A percentile compares a stretch with the other conserved stretches of the same genome.
phyloP scores from a whole-genome alignment of 139 green algal species.

The Coccomyxa sp. region DNA sequence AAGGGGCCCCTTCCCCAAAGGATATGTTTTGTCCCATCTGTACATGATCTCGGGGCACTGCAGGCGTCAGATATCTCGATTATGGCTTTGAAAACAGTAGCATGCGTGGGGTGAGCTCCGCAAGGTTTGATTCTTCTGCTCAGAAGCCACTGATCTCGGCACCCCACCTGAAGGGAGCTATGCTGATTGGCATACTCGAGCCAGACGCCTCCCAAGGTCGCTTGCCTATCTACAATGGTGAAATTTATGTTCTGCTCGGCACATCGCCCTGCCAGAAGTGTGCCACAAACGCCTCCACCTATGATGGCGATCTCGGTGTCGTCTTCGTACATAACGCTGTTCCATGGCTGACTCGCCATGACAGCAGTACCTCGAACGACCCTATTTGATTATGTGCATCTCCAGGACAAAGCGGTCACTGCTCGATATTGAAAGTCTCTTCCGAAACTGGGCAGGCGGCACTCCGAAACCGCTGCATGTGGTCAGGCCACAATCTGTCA shows the following conservation, averaged over 20 bases:
- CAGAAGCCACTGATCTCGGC: too few relatives aligned
- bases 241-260: neutral
- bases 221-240: neutral
- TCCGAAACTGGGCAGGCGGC: too few relatives aligned
- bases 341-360: neutral
- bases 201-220: conserved; percentile 2
- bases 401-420: too few relatives aligned
- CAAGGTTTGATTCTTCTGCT: too few relatives aligned
- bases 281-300: neutral
- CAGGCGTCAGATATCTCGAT: neutral
- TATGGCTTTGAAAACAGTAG: neutral
- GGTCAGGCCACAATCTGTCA: too few relatives aligned
- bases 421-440: too few relatives aligned
- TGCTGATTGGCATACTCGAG: neutral
- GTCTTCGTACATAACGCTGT: neutral
- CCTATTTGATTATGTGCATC: too few relatives aligned
- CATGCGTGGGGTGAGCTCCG: neutral
- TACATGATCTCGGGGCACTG: neutral
- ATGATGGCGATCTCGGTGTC: conserved; percentile 5
- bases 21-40: neutral
- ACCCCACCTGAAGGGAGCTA: neutral
- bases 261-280: neutral
- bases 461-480: too few relatives aligned
- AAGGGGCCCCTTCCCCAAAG: neutral
- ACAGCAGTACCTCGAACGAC: too few relatives aligned